A percentile compares a stretch with the other conserved stretches of the same genome.
phyloP scores from a whole-genome alignment of 2,329 filamentous ascomycete genomes.

The Colletotrichum higginsianum region DNA sequence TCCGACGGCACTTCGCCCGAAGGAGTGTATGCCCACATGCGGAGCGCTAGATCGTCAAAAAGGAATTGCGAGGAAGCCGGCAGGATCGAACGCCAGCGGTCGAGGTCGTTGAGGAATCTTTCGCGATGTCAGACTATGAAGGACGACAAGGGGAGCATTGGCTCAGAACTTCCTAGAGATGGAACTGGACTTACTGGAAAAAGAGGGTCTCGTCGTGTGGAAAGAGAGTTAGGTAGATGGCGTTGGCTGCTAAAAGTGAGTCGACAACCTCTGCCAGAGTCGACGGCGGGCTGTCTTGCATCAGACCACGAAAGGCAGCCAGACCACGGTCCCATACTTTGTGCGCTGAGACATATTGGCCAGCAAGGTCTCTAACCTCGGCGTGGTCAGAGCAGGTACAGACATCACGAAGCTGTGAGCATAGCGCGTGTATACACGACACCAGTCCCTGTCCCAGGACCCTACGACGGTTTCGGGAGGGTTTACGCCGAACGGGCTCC shows the following conservation, averaged over 20 bases:
- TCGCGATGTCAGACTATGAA: neutral
- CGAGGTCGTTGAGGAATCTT: conserved; percentile 48
- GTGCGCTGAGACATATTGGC: conserved; percentile 16
- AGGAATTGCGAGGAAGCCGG: conserved; percentile 38
- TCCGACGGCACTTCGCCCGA: neutral
- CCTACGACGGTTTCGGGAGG: conserved; percentile 24
- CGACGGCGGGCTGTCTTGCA: conserved; percentile 41
- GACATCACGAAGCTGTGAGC: conserved; percentile 26
- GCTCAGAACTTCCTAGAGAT: no score
- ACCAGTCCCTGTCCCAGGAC: conserved; percentile 34
- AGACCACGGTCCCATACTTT: conserved; percentile 41
- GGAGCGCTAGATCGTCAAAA: conserved; percentile 46
- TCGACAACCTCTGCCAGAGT: conserved; percentile 36
- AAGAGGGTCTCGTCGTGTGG: conserved; percentile 29
- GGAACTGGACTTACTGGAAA: conserved; percentile 32
- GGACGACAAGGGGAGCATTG: no score
- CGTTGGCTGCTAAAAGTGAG: conserved; percentile 40
- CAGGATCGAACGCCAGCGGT: conserved; percentile 47
- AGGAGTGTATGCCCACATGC: conserved; percentile 44
- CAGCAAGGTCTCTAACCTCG: neutral
- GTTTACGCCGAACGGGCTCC: conserved; percentile 18
- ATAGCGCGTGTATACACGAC: conserved; percentile 31
- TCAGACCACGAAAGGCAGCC: conserved; percentile 36
- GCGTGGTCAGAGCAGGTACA: conserved; percentile 13
- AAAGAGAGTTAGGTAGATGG: conserved; percentile 33